These are phyloP conservation scores for Graphiopsis chlorocephala DNA, from an alignment of 2,329 filamentous ascomycete species.

Conservation along the genomic window DNA sequence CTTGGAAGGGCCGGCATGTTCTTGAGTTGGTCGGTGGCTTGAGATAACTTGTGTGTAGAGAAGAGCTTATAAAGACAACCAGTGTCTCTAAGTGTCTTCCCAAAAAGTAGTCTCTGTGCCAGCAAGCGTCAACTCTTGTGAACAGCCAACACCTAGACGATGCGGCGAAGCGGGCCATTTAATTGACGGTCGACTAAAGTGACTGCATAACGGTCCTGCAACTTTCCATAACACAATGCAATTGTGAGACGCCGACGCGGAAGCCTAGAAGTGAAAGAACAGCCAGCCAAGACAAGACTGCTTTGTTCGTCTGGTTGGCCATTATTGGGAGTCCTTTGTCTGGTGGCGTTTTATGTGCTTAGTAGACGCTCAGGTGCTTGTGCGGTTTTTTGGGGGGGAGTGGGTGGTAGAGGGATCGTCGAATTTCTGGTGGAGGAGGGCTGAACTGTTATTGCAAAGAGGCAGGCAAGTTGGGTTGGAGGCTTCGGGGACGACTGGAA, in stretches of 20 bases:
- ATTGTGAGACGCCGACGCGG: background rate
- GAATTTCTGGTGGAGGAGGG: too few species aligned
- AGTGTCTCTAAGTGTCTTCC: conserved; percentile 1
- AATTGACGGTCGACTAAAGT: background rate
- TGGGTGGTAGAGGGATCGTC: background rate
- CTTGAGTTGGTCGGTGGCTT: background rate
- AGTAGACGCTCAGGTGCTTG: background rate
- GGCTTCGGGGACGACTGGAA: too few species aligned
- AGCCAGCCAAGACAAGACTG: too few species aligned
- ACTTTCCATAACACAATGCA: conserved; percentile 3
- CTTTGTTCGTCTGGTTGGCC: background rate
- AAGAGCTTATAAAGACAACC: background rate
- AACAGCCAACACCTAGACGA: background rate
- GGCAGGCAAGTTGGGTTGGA: background rate
- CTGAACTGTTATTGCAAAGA: background rate
- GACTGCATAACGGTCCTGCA: background rate
- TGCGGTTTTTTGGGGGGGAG: background rate
- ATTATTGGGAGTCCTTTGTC: background rate
- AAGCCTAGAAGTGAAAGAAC: background rate
- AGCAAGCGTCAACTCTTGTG: background rate
- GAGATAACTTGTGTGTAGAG: background rate
- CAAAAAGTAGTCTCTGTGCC: background rate
- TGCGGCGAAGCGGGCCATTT: background rate
- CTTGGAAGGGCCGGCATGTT: background rate
- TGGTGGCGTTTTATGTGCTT: background rate